Base-by-base conservation (phyloP, 2,329 filamentous ascomycete genomes). In the Penicillium sp. region DNA sequence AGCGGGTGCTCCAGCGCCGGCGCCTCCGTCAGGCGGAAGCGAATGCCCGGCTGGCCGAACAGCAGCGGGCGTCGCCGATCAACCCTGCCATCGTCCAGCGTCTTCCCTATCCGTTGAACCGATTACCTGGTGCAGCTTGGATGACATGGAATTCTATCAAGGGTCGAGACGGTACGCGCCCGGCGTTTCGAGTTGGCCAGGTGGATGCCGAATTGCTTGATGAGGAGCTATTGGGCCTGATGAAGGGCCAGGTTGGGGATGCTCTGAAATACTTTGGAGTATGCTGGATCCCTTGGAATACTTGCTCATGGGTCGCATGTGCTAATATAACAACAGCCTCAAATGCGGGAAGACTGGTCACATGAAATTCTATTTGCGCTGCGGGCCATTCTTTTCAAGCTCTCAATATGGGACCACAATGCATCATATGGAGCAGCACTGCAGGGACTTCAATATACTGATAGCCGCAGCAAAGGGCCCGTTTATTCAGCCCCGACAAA, bases 351-450 rank as follows among this genome's bases (percentile, higher is more conserved):
- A 66, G 87, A 95, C 61, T 96, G 88, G 83, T 83, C 84, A 11
- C 77, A 87, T 42, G 93, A 97, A 71, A 91, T 97, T 44, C 77
- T 86, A 52, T 77, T 96, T 23, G 79, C 76, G 0, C 75, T 98
- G 46, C 79, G 91, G 38, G 81, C 85, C 1, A 74, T 89, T 3
- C 74, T 98, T 6, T 98, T 96, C 76, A 98, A 98, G 70, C 79
- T 98, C 52, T 89, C 87, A 13, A 84, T 98, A 48, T 98, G 93
- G 93, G 90, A 97, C 68, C 88, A 96, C 67, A 85, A 95, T 67
- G 88, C 93, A 31, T 94, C 87, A 4, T 97, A 98, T 68, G 93
- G 93, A 50, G 93, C 93, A 9, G 84, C 88, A 28, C 75, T 98
- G 40, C 93, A 98, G 69, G 95, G 95, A 53, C 77, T 98, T 23